Percentiles rank a stretch among this genome's conserved stretches.
phyloP scores from a whole-genome alignment of 495 filamentous ascomycete genomes.

The Darksidea phi region DNA sequence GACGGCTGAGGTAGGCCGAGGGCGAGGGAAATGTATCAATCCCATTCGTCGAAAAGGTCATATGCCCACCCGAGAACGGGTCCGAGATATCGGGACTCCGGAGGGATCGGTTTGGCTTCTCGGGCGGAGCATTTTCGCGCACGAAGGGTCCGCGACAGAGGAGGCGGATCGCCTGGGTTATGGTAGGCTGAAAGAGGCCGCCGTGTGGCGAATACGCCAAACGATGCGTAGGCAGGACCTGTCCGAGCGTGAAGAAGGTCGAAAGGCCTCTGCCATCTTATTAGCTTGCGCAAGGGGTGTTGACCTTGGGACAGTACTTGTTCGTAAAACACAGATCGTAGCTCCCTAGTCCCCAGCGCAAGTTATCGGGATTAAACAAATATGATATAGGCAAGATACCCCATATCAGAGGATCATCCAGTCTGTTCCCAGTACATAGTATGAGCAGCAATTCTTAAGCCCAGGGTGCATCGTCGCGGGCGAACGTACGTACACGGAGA shows the following conservation, averaged over 20 bases:
- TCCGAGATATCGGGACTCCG: constrained; percentile 57
- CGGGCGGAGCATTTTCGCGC: constrained; percentile 42
- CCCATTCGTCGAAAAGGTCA: constrained; percentile 66
- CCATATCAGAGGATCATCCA: constrained; percentile 95
- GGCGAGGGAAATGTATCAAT: constrained; percentile 58
- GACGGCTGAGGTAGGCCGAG: constrained; percentile 52
- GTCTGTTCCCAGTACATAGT: constrained; percentile 48
- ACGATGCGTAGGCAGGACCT: constrained; percentile 87
- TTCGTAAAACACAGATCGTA: constrained; percentile 90
- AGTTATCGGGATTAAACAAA: constrained; percentile 65
- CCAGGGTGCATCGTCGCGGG: not conserved
- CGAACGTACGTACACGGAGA: constrained; percentile 79
- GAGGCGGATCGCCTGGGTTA: constrained; percentile 82
- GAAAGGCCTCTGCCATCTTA: constrained; percentile 18
- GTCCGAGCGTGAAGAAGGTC: constrained; percentile 78
- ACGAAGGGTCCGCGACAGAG: constrained; percentile 64
- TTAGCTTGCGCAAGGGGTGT: not conserved
- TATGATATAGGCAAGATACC: constrained; percentile 75
- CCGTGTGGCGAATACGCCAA: constrained; percentile 67
- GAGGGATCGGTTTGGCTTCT: constrained; percentile 38
- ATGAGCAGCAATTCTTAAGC: constrained; percentile 9
- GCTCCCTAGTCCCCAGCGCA: constrained; percentile 83
- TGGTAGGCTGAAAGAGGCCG: constrained; percentile 83
- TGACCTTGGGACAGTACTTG: constrained; percentile 45
- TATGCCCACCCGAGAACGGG: constrained; percentile 56